Evolutionary conservation across 441 rosid genomes (phyloP), one percentile per base, ranked within the genome.

Genomic region (Isatis lusitanica): DNA sequence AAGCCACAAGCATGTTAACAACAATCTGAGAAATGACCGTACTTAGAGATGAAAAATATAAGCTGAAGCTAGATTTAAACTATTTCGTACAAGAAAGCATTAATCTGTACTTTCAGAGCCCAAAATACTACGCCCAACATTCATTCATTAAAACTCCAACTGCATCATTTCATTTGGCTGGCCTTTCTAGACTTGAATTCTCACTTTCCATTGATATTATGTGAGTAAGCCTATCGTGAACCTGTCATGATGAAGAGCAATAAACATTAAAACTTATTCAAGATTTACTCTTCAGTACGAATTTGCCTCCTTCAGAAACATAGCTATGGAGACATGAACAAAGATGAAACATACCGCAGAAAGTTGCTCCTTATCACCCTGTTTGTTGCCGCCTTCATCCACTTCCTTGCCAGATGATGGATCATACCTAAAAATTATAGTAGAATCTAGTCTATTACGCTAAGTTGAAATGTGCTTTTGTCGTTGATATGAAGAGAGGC

Each of bases 161-260:
- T 1, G 3, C 60, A 38, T 57, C 71, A 6, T 61, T 50, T 84
- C 82, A 85, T 70, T 58, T 52, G 40, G 75, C 46, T n/a, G 72
- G 81, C 70, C 75, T 81, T 2, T 72, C 81, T 53, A 86, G 77
- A 81, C 84, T 83, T 44, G 95, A 86, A 79, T 86, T 85, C 76
- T 94, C 87, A 59, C 85, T 83, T 81, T 92, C 97, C 88, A 90
- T 85, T 52, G 89, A 82, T 79, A 92, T 85, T 47, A 94, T 85
- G 66, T 86, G 84, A 70, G 90, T 85, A 72, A 94, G 92, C 85
- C 98, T 85, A 66, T 83, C 88, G 50, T 88, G 73, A 26, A 94
- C 97, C 98, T 92, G 94, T 47, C 63, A 15, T 18, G 69, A 55
- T 9, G 15, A 53, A 75, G 36, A 36, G 66, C 55, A 36, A n/a